Evolutionary conservation across 2,329 filamentous ascomycete genomes (phyloP), one percentile per base, ranked within the genome.

Genomic region (Nemania abortiva): DNA sequence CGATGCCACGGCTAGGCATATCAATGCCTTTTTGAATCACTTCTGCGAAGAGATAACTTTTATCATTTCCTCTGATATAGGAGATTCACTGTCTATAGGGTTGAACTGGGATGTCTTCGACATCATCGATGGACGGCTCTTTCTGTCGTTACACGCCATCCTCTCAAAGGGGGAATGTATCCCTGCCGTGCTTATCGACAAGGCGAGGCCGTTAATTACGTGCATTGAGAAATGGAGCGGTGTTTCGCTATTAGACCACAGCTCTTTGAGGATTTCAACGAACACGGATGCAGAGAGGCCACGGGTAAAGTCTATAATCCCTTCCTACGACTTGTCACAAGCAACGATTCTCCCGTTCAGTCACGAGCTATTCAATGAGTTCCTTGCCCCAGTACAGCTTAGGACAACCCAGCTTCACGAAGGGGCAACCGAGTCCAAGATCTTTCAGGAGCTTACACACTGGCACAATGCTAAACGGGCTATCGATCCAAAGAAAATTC

Each of bases 391-490:
- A 4, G 80, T 87, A 13, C 76, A 81, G 11, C 72, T 87, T 11
- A 73, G 78, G 0, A 76, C 62, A 2, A 29, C 81, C 6, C 74
- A 78, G 10, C 62, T 72, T 22, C 70, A 66, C 4, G 75, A 78
- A 27, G 70, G 77, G 22, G 39, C 59, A 1, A 67, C 73, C 3
- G 56, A 73, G 9, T 72, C 79, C 69, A 81, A 79, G 56, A 74
- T 84, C 18, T 87, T 85, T 72, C 75, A 81, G 66, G 86, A 89
- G 65, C 77, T 85, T 2, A 79, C 81, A 0, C 88, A 92, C 74
- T 92, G 89, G 90, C 89, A 91, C 72, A 89, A 88, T 63, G 82
- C 84, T 39, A 88, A 87, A 72, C 84, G 82, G 29, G 81, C 84
- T 0, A 71, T 89, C 2, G 83, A 86, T 29, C 72, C 76, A 1